Conservation (phyloP, 1,284 basidiomycete species). For the Boletus mariae region DNA sequence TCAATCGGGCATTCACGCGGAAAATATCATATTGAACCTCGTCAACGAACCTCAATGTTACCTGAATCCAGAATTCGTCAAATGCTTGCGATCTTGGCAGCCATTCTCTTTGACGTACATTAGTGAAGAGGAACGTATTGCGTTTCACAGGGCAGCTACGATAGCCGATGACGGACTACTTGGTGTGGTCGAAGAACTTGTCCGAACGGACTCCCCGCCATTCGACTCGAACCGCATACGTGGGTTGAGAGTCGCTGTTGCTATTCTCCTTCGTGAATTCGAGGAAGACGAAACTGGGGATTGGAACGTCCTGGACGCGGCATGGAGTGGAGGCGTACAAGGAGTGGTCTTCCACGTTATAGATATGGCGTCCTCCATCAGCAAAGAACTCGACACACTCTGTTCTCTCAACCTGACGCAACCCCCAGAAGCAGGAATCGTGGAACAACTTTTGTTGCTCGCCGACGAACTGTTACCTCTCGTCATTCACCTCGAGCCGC, state of each 20-base stretch:
- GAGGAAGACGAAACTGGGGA: constrained; percentile 46
- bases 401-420: constrained; percentile 41
- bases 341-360: constrained; percentile 54
- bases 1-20: constrained; percentile 59
- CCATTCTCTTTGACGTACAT: constrained; percentile 55
- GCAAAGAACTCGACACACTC: constrained; percentile 48
- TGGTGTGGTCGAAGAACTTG: constrained; percentile 60
- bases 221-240: constrained; percentile 49
- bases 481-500: constrained; percentile 42
- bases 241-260: constrained; percentile 58
- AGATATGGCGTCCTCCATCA: constrained; percentile 46
- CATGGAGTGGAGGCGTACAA: constrained; percentile 57
- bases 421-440: constrained; percentile 38
- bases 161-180: constrained; percentile 62
- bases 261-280: constrained; percentile 51
- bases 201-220: constrained; percentile 22
- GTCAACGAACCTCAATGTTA: constrained; percentile 58
- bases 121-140: constrained; percentile 52
- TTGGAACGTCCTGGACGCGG: constrained; percentile 48
- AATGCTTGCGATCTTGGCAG: constrained; percentile 46
- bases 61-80: constrained; percentile 52
- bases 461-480: constrained; percentile 53
- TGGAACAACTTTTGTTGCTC: constrained; percentile 52
- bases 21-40: constrained; percentile 62
- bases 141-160: constrained; percentile 54